Evolutionary conservation across 2,329 filamentous ascomycete species (phyloP).

Genomic region (Achaetomium macrosporum): DNA sequence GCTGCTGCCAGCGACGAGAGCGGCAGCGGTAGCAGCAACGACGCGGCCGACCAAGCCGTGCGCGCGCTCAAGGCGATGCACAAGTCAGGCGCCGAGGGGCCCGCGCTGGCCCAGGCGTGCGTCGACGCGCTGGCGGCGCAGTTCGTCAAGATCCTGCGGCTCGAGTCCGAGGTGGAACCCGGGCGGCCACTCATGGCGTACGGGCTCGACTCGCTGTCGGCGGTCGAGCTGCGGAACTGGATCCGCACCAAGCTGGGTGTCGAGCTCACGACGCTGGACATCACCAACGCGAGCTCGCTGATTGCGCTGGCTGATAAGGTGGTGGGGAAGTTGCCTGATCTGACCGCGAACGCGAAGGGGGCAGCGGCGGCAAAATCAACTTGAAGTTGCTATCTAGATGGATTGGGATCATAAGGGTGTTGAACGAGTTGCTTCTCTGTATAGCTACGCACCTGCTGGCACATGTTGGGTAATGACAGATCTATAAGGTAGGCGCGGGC

Average conservation of each 20-base stretch:
- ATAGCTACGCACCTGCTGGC: too few relatives aligned
- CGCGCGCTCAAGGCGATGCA: neutral
- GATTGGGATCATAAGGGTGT: too few relatives aligned
- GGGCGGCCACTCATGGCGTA: conserved; percentile 16
- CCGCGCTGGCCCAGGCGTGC: conserved; percentile 23
- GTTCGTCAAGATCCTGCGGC: conserved; percentile 14
- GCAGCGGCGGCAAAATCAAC: too few relatives aligned
- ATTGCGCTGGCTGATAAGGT: conserved; percentile 17
- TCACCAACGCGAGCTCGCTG: conserved; percentile 19
- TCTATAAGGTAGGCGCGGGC: too few relatives aligned
- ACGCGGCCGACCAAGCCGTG: neutral
- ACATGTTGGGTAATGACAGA: too few relatives aligned
- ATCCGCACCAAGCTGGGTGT: conserved; percentile 24
- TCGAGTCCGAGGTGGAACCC: conserved; percentile 17
- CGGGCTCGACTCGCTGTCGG: conserved; percentile 30
- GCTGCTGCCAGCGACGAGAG: neutral
- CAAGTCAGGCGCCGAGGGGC: neutral
- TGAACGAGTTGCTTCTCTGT: too few relatives aligned
- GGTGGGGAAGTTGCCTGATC: conserved; percentile 10
- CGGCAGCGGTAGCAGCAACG: neutral
- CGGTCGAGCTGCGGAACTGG: conserved; percentile 30
- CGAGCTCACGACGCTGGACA: conserved; percentile 20
- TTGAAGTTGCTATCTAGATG: too few relatives aligned
- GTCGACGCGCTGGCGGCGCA: conserved; percentile 3
- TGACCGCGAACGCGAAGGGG: too few relatives aligned